A percentile compares a stretch with the other conserved stretches of the same genome.
Conservation (phyloP, 2,329 filamentous ascomycete genomes). For the Hypoxylon sp. region DNA sequence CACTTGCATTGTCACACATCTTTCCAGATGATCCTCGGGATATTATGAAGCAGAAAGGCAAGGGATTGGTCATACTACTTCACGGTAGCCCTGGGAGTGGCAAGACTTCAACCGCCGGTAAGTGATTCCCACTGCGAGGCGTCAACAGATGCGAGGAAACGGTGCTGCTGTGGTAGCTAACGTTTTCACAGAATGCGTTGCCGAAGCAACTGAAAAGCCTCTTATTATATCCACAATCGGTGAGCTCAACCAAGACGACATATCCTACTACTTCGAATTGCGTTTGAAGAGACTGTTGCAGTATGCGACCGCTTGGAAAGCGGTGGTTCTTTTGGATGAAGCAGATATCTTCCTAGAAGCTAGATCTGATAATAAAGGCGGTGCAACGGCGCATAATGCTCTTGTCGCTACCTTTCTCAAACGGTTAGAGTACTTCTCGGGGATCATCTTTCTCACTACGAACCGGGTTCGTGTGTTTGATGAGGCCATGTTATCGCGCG, state of each 20-base stretch:
- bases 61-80: constrained; percentile 55
- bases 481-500: constrained; percentile 59
- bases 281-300: constrained; percentile 42
- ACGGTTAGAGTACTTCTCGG: constrained; percentile 57
- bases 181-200: constrained; percentile 46
- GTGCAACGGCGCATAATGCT: constrained; percentile 37
- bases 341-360: constrained; percentile 54
- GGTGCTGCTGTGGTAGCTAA: background rate
- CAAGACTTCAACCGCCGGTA: constrained; percentile 53
- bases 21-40: constrained; percentile 43
- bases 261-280: constrained; percentile 36
- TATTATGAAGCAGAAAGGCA: constrained; percentile 53
- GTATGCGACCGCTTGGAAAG: constrained; percentile 47
- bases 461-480: constrained; percentile 60
- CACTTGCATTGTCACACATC: constrained; percentile 42
- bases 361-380: constrained; percentile 38
- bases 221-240: constrained; percentile 36
- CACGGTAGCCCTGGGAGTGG: constrained; percentile 55
- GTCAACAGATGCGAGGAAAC: background rate
- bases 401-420: constrained; percentile 55
- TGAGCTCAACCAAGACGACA: constrained; percentile 32
- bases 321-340: constrained; percentile 48
- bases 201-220: constrained; percentile 39
- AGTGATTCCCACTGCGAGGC: background rate
- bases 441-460: constrained; percentile 60